Evolutionary conservation across 768 basidiomycete genomes (phyloP).

Genomic region (Lentinula guzmanii): DNA sequence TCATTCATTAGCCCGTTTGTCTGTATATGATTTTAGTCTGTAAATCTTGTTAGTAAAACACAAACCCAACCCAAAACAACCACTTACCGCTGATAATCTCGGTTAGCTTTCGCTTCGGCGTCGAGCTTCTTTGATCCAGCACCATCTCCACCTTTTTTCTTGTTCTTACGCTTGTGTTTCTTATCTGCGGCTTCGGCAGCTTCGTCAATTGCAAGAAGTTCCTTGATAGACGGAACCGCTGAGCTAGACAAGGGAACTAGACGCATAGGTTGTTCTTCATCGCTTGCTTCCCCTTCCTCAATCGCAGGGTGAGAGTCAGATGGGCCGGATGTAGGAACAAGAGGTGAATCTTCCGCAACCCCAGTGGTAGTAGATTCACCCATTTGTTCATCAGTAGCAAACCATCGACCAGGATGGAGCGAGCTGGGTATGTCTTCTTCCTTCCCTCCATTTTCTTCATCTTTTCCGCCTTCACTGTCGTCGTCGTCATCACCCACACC

Average conservation of each 20-base stretch:
- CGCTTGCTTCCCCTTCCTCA: slow-evolving; percentile 35
- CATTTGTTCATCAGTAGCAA: slow-evolving; percentile 25
- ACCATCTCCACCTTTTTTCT: slow-evolving; percentile 48
- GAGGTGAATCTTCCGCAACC: not conserved
- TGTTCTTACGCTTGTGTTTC: slow-evolving; percentile 70
- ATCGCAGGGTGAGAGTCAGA: slow-evolving; percentile 13
- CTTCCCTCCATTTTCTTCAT: slow-evolving; percentile 10
- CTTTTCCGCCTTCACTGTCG: slow-evolving; percentile 36
- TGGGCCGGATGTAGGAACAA: slow-evolving; percentile 9
- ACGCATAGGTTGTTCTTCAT: slow-evolving; percentile 41
- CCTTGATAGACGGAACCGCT: slow-evolving; percentile 74
- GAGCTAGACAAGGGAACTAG: slow-evolving; percentile 78
- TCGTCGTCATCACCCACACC: slow-evolving; percentile 56
- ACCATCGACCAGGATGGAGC: slow-evolving; percentile 33
- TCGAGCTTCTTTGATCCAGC: slow-evolving; percentile 30
- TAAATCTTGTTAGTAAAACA: not conserved
- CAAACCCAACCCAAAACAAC: not conserved
- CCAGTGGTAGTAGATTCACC: too few relatives aligned
- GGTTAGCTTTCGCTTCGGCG: slow-evolving; percentile 42
- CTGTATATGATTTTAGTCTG: slow-evolving; percentile 9
- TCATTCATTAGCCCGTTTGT: not conserved
- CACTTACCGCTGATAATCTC: slow-evolving; percentile 54
- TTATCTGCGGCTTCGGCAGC: slow-evolving; percentile 62
- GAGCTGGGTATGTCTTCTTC: not conserved
- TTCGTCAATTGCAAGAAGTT: slow-evolving; percentile 73